Conservation (phyloP, 2,329 filamentous ascomycete genomes). For the Alternaria arbusti region DNA sequence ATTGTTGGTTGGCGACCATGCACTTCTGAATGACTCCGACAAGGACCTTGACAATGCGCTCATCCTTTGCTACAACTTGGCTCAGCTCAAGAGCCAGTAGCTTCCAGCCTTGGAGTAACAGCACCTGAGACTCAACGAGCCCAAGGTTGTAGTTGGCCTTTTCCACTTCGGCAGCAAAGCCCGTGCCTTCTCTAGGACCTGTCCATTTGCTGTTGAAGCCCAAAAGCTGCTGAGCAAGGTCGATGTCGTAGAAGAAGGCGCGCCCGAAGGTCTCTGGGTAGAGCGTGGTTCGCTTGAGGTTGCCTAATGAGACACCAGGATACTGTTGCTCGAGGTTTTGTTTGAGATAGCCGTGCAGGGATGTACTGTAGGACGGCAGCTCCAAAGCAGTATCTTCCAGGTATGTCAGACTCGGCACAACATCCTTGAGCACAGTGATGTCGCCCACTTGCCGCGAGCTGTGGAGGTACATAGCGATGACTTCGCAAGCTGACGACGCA, state of each 20-base stretch:
- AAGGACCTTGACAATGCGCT: conserved; percentile 71
- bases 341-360: conserved; percentile 82
- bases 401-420: conserved; percentile 79
- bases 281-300: conserved; percentile 79
- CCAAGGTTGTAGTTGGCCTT: conserved; percentile 90
- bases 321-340: conserved; percentile 85
- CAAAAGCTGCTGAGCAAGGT: conserved; percentile 77
- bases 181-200: conserved; percentile 63
- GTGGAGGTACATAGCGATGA: conserved; percentile 89
- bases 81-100: conserved; percentile 84
- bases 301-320: conserved; percentile 71
- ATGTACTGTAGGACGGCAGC: conserved; percentile 84
- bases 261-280: conserved; percentile 70
- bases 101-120: conserved; percentile 88
- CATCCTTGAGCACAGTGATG: conserved; percentile 68
- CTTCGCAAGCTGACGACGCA: conserved; percentile 83
- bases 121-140: conserved; percentile 87
- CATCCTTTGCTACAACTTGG: conserved; percentile 62
- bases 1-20: conserved; percentile 75
- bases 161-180: conserved; percentile 82
- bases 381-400: conserved; percentile 78
- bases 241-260: conserved; percentile 84
- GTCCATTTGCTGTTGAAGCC: conserved; percentile 78
- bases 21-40: conserved; percentile 78
- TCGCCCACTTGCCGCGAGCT: conserved; percentile 79